These are phyloP conservation scores for Aspergillus sp. DNA, from an alignment of 2,329 filamentous ascomycete genomes.

Conservation along the genomic window DNA sequence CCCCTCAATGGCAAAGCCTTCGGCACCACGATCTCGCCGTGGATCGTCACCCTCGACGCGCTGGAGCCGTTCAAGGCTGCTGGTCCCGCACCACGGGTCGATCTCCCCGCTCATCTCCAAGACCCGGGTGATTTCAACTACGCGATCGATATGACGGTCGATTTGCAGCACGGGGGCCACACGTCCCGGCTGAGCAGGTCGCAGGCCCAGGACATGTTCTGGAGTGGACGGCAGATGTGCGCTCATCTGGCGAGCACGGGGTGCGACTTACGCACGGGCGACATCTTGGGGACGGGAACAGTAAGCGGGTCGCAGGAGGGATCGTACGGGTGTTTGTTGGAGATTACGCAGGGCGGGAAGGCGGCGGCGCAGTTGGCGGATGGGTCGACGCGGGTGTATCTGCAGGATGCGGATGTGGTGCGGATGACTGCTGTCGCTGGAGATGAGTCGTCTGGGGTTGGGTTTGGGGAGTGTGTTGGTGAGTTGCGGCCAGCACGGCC, in stretches of 20 bases:
- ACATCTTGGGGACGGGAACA: conserved; percentile 32
- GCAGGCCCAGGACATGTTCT: conserved; percentile 22
- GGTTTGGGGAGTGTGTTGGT: conserved; percentile 30
- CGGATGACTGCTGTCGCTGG: conserved; percentile 26
- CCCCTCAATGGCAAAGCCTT: conserved; percentile 63
- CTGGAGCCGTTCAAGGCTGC: conserved; percentile 34
- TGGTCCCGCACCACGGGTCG: conserved; percentile 15
- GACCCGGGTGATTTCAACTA: conserved; percentile 18
- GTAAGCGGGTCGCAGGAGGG: conserved; percentile 22
- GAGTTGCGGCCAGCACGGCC: conserved; percentile 9
- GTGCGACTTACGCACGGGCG: conserved; percentile 27
- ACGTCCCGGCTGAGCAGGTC: conserved; percentile 7
- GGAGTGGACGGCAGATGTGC: conserved; percentile 28
- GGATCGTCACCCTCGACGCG: conserved; percentile 61
- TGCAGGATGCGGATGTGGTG: conserved; percentile 28
- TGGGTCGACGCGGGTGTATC: conserved; percentile 17
- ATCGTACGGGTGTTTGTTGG: conserved; percentile 26
- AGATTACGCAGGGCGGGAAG: conserved; percentile 26
- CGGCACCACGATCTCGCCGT: conserved; percentile 59
- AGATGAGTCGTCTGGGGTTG: conserved; percentile 20
- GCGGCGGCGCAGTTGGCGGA: conserved; percentile 15
- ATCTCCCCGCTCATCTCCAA: conserved; percentile 16
- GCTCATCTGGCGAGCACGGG: conserved; percentile 29
- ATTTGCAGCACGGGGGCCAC: conserved; percentile 11
- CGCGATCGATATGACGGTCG: conserved; percentile 20